Conservation (phyloP, 2,329 filamentous ascomycete genomes). For the Epichloe baconii region DNA sequence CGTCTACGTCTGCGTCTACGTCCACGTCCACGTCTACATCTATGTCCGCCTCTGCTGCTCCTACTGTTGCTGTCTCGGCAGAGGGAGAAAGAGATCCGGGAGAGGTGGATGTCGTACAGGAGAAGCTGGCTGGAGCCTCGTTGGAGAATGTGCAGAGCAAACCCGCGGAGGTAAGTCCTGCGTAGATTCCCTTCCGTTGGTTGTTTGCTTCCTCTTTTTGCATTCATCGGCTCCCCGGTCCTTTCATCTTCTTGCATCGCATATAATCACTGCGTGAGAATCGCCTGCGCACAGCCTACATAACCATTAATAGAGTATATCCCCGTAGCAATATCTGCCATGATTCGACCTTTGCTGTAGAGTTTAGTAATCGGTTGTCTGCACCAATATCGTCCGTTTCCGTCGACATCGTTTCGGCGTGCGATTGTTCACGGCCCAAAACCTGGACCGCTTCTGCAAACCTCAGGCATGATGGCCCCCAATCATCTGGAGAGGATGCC, state of each 20-base stretch:
- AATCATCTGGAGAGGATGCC: not conserved
- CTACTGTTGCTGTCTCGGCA: not conserved
- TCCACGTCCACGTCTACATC: not conserved
- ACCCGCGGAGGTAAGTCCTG: not conserved
- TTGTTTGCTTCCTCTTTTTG: not conserved
- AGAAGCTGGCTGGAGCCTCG: slow-evolving; percentile 8
- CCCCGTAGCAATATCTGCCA: not conserved
- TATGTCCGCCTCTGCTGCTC: not conserved
- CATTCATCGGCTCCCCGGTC: not conserved
- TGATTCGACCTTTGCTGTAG: not conserved
- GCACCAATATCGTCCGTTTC: too few species aligned
- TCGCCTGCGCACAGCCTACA: not conserved
- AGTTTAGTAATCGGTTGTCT: not conserved
- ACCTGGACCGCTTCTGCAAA: too few species aligned
- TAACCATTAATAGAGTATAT: not conserved
- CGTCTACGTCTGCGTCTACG: not conserved
- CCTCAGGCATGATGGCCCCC: too few species aligned
- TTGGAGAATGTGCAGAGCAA: not conserved
- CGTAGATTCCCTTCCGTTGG: not conserved
- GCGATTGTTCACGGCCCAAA: too few species aligned
- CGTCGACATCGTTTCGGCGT: too few species aligned
- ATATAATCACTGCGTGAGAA: not conserved
- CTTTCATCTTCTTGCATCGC: not conserved
- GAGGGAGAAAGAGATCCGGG: not conserved
- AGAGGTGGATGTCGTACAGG: slow-evolving; percentile 5